These are phyloP conservation scores for Cercospora sojina DNA, from an alignment of 2,329 filamentous ascomycete genomes.

Conservation along the genomic window DNA sequence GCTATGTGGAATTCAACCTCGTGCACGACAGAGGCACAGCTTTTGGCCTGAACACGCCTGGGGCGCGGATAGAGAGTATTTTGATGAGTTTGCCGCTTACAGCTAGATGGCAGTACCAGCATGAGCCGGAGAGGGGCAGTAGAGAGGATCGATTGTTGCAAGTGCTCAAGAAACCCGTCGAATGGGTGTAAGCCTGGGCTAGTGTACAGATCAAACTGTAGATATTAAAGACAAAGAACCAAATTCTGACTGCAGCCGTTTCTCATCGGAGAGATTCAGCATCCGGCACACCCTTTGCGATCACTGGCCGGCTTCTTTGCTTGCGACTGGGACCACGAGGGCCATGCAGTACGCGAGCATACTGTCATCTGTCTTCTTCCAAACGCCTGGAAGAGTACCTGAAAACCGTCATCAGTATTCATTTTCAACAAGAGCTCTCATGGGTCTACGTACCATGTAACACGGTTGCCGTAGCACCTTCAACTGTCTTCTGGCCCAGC, in stretches of 20 bases:
- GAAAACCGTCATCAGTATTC: not conserved
- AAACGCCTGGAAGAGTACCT: not conserved
- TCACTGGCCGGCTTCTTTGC: not conserved
- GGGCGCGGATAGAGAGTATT: conserved; percentile 90
- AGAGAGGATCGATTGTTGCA: conserved; percentile 79
- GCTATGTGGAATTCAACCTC: conserved; percentile 98
- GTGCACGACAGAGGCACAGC: conserved; percentile 94
- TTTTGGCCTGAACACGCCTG: conserved; percentile 90
- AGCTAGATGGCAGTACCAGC: conserved; percentile 95
- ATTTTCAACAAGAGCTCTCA: not conserved
- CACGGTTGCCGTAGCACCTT: not conserved
- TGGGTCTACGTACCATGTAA: not conserved
- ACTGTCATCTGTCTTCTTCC: not conserved
- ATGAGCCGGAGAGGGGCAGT: conserved; percentile 71
- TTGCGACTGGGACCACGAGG: not conserved
- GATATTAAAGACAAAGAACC: not conserved
- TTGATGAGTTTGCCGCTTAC: conserved; percentile 94
- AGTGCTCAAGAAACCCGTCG: conserved; percentile 61
- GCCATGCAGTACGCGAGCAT: not conserved
- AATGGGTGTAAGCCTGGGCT: conserved; percentile 53
- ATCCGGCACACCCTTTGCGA: not conserved
- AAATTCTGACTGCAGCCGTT: not conserved
- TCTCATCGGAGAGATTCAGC: not conserved
- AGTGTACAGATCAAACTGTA: not conserved
- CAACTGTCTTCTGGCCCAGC: accelerated